Percentiles rank a stretch among this genome's conserved stretches.
Evolutionary conservation across 108 stramenopile species (phyloP).

Genomic region (Mayamaea pseudoterrestris): DNA sequence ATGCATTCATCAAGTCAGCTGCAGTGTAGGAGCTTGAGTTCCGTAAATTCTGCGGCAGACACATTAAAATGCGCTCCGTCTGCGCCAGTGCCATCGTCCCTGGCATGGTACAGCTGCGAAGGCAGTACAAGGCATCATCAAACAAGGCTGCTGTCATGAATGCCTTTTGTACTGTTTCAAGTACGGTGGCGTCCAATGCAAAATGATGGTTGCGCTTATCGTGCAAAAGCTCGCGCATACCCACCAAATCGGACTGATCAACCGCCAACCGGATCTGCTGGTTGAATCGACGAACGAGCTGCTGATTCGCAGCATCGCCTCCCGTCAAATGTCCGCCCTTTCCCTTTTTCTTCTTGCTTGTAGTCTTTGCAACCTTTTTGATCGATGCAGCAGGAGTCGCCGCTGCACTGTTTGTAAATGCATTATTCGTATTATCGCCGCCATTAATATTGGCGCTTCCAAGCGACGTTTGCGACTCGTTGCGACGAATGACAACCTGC

Average conservation of each 20-base stretch:
- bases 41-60: conserved; percentile 79
- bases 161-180: conserved; percentile 85
- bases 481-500: conserved; percentile 48
- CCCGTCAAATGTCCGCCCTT: conserved; percentile 37
- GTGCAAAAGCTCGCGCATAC: conserved; percentile 50
- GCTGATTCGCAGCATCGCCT: conserved; percentile 54
- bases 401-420: not conserved
- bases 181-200: conserved; percentile 55
- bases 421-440: conserved; percentile 3
- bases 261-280: conserved; percentile 54
- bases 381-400: not conserved
- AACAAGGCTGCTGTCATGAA: conserved; percentile 87
- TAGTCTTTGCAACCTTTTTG: conserved; percentile 9
- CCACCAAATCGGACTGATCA: conserved; percentile 65
- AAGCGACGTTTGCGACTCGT: conserved; percentile 12
- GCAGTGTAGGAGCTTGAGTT: conserved; percentile 75
- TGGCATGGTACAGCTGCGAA: conserved; percentile 68
- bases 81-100: conserved; percentile 57
- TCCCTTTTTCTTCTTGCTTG: conserved; percentile 29
- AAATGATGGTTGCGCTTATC: conserved; percentile 68
- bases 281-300: conserved; percentile 71
- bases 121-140: conserved; percentile 82
- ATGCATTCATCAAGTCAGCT: conserved; percentile 84
- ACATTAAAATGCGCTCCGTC: conserved; percentile 66
- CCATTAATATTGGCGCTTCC: conserved; percentile 27